A percentile compares a stretch with the other conserved stretches of the same genome.
phyloP scores from a whole-genome alignment of 192 early-diverging fungal genomes.

The Podila epicladia region DNA sequence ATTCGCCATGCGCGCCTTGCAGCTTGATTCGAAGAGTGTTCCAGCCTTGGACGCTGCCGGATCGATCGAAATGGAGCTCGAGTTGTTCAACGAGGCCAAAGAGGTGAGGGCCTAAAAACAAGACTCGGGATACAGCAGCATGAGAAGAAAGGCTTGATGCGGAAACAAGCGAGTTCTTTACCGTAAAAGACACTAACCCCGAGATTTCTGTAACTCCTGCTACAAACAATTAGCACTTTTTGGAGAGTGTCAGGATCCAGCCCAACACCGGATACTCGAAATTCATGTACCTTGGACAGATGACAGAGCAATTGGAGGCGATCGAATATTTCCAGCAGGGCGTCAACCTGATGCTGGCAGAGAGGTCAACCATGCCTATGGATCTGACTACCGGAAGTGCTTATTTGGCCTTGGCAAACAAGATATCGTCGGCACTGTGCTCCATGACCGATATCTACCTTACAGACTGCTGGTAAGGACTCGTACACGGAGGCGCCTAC shows the following conservation, averaged over 20 bases:
- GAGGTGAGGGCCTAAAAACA: constrained; percentile 50
- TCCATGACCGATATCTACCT: constrained; percentile 98
- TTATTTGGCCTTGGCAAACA: constrained; percentile 56
- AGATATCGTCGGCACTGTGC: constrained; percentile 87
- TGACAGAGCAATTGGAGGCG: constrained; percentile 72
- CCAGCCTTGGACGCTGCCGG: constrained; percentile 75
- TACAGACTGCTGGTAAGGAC: constrained; percentile 93
- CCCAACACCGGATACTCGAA: constrained; percentile 76
- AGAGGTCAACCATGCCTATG: constrained; percentile 51
- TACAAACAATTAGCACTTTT: constrained; percentile 59
- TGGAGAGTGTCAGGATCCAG: constrained; percentile 73
- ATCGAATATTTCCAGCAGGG: constrained; percentile 78
- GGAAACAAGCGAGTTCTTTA: neutral
- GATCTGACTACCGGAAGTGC: constrained; percentile 56
- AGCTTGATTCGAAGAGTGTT: constrained; percentile 66
- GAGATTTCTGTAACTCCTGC: too few relatives aligned
- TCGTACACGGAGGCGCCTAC: neutral
- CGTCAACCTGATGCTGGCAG: constrained; percentile 70
- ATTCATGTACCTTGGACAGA: constrained; percentile 91
- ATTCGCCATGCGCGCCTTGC: constrained; percentile 74
- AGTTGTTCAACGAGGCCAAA: constrained; percentile 70
- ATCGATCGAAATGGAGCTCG: constrained; percentile 80
- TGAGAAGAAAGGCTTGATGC: neutral
- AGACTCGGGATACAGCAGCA: neutral
- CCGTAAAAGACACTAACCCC: neutral